Base-by-base conservation (phyloP, 768 basidiomycete species). In the Tremella fuciformis region DNA sequence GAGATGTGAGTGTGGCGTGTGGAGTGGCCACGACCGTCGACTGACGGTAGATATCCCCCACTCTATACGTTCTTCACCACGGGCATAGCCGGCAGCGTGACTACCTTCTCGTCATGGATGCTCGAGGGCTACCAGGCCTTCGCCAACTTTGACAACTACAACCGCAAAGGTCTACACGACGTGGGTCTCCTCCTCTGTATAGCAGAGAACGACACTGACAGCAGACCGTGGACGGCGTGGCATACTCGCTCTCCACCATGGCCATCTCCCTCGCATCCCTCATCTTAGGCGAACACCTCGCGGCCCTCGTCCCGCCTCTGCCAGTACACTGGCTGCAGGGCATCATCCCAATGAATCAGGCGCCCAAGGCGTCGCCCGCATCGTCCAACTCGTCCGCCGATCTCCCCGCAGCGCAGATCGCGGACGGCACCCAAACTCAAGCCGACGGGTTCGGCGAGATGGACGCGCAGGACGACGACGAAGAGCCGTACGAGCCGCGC, bases 51-150 rank as follows among this genome's bases (percentile, higher is more conserved):
- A 63, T 92, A 93, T 78, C 86, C 85, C 0, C 92, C 92, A 2
- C 70, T 96, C 15, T 94, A 92, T 76, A 89, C 87, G 1, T 89
- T 88, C 19, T 73, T 91, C 13, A 89, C 91, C 0, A 96, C 92
- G 60, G 91, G 91, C 13, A 91, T 97, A 76, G 98, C 96, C 71
- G 96, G 94, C 2, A 94, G 91, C 1, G 77, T 98, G 66, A 99
- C 96, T 9, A 97, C 92, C 1, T 98, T 98, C 80, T 96, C 93
- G 15, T 84, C 86, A 38, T 98, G 96, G 96, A 90, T 97, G 76
- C 73, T 89, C 9, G 89, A 93, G 60, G 77, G 91, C 0, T 98
- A 94, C 70, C 77, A 82, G 53, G 88, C 91, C 0, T 98, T 92
- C 85, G 80, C 87, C 0, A 90, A 97, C 73, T 77, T 82, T 2